Evolutionary conservation across 139 green algal genomes (phyloP), one percentile per base, ranked within the genome.

Genomic region (Edaphochlamys debaryana): DNA sequence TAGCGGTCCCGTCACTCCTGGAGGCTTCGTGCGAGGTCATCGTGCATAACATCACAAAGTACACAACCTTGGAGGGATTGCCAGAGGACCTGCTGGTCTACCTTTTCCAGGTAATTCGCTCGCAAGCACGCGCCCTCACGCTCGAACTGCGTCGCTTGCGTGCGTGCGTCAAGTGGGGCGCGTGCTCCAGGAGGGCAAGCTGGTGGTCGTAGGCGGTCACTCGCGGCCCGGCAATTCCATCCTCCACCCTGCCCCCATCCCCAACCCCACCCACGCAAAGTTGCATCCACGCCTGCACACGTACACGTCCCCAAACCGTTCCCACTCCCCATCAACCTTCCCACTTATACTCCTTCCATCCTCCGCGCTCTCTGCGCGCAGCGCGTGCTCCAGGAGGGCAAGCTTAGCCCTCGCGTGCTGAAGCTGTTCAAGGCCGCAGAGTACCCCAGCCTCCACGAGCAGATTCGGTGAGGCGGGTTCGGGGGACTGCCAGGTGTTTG

Each of bases 21-120:
- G 75, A 71, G 34, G 64, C 41, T 30, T 64, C 62, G 0, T 8
- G 45, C 3, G 62, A 73, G 7, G 63, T 32, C 8, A 25, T 82
- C 20, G 60, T 62, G 0, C 4, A 23, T 0, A 72, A 82, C 30
- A 82, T 82, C 4, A 5, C 29, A 17, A 37, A 0, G 3, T 73
- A 73, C 62, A 25, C 64, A 3, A 64, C 25, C 40, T 36, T 82
- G 3, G 75, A 82, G 2, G 8, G 41, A 22, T 23, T 82, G 25
- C 75, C 75, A 13, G 75, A 82, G n/a, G 75, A 82, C n/a, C 56
- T 82, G 29, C 0, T 64, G 2, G 37, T 82, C 2, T 72, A 64
- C 42, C 19, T 82, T 30, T 63, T 82, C 22, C 36, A 64, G 20
- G 75, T 72, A 37, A 58, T 56, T 25, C 27, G 45, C 45, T 13